These are phyloP conservation scores for Scedosporium minutisporum DNA, from an alignment of 2,329 filamentous ascomycete species.

Conservation along the genomic window DNA sequence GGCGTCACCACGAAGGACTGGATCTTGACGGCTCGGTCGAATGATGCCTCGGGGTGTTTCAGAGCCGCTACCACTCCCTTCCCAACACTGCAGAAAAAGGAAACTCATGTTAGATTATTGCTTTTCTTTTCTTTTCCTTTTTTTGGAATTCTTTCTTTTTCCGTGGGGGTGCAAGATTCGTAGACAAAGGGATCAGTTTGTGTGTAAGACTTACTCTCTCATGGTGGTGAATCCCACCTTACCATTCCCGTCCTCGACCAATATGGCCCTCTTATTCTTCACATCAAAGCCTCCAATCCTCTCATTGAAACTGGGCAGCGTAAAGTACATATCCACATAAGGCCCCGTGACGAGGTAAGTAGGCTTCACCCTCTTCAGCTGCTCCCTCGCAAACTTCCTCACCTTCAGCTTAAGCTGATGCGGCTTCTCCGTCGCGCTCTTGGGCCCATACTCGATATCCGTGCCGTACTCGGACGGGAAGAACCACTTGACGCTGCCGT, in stretches of 20 bases:
- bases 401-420: slow-evolving; percentile 63
- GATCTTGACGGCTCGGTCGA: slow-evolving; percentile 51
- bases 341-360: slow-evolving; percentile 64
- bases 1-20: slow-evolving; percentile 63
- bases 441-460: slow-evolving; percentile 50
- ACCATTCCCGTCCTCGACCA: slow-evolving; percentile 53
- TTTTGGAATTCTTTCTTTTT: neutral
- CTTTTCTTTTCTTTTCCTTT: neutral
- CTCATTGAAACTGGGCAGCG: slow-evolving; percentile 24
- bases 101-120: neutral
- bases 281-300: slow-evolving; percentile 50
- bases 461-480: slow-evolving; percentile 61
- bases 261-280: slow-evolving; percentile 42
- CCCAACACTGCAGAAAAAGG: slow-evolving; percentile 42
- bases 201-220: slow-evolving; percentile 46
- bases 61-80: slow-evolving; percentile 55
- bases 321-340: slow-evolving; percentile 55
- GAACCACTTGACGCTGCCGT: slow-evolving; percentile 46
- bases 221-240: slow-evolving; percentile 61
- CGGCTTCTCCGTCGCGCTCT: slow-evolving; percentile 51
- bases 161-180: too few species aligned
- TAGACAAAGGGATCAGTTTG: too few species aligned
- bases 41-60: slow-evolving; percentile 41
- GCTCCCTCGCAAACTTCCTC: slow-evolving; percentile 46
- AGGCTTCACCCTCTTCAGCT: slow-evolving; percentile 43